Conservation (phyloP, 2,329 filamentous ascomycete species). For the Cladosporium halotolerans region DNA sequence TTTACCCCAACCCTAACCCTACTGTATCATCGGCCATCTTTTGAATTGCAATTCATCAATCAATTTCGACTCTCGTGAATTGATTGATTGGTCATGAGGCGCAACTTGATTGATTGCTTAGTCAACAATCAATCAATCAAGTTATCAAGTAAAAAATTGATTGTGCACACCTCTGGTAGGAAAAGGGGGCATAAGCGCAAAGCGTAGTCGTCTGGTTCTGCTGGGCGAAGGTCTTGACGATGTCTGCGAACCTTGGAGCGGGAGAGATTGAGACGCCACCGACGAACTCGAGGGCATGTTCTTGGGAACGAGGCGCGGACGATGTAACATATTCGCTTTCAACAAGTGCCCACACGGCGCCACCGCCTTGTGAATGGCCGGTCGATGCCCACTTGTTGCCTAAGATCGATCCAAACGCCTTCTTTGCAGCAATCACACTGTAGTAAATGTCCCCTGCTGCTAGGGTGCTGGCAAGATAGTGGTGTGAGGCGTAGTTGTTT, state of each 20-base stretch:
- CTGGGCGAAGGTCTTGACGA: neutral
- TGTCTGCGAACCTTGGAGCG: neutral
- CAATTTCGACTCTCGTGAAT: no score
- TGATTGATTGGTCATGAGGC: no score
- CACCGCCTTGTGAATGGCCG: slow-evolving; percentile 45
- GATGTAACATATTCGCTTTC: neutral
- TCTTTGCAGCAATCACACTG: slow-evolving; percentile 36
- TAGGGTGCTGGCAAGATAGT: slow-evolving; percentile 35
- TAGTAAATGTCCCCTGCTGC: slow-evolving; percentile 41
- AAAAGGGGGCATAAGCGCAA: neutral
- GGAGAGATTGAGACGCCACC: neutral
- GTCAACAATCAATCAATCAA: no score
- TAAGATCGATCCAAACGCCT: slow-evolving; percentile 33
- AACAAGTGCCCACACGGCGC: slow-evolving; percentile 35
- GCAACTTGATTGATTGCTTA: no score
- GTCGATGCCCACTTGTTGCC: slow-evolving; percentile 39
- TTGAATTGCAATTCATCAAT: no score
- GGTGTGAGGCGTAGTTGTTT: slow-evolving; percentile 26
- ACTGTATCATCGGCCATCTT: no score
- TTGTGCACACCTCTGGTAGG: neutral
- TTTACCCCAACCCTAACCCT: no score
- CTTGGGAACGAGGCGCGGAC: neutral
- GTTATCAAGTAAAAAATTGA: no score
- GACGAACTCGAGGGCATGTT: neutral
- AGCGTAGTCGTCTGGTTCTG: neutral